These are phyloP conservation scores for Ogataea allantospora DNA, from an alignment of 805 yeast species.

Conservation along the genomic window DNA sequence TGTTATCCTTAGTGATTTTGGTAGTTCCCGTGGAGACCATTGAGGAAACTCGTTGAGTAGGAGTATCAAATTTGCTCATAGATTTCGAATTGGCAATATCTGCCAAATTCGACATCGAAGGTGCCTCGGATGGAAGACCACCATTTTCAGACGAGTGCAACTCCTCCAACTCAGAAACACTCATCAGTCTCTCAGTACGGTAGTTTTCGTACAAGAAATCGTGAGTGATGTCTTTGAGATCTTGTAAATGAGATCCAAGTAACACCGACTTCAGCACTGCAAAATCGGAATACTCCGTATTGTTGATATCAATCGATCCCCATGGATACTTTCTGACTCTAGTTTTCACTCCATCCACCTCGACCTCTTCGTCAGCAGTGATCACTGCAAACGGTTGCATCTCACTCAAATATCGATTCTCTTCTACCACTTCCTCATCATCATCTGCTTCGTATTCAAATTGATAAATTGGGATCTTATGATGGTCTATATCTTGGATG, in stretches of 20 bases:
- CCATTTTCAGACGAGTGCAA: slow-evolving; percentile 22
- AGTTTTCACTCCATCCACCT: slow-evolving; percentile 47
- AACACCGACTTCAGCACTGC: slow-evolving; percentile 52
- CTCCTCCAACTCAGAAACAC: slow-evolving; percentile 46
- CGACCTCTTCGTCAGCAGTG: slow-evolving; percentile 57
- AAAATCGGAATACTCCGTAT: slow-evolving; percentile 53
- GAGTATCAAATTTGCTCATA: slow-evolving; percentile 27
- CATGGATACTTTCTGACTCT: slow-evolving; percentile 73
- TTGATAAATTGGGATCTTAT: slow-evolving; percentile 71
- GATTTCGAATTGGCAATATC: slow-evolving; percentile 41
- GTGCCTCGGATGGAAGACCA: slow-evolving; percentile 37
- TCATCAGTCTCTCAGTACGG: slow-evolving; percentile 60
- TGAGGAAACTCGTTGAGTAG: slow-evolving; percentile 11
- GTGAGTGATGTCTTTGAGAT: slow-evolving; percentile 63
- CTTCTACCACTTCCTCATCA: slow-evolving; percentile 66
- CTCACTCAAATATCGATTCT: slow-evolving; percentile 56
- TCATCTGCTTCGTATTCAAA: slow-evolving; percentile 72
- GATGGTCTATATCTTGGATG: slow-evolving; percentile 59
- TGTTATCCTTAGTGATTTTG: slow-evolving; percentile 12
- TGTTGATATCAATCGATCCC: slow-evolving; percentile 61
- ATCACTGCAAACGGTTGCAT: slow-evolving; percentile 78
- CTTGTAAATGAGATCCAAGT: slow-evolving; percentile 61
- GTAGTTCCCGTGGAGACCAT: slow-evolving; percentile 13
- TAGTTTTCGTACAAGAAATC: slow-evolving; percentile 62
- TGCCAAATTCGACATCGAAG: slow-evolving; percentile 64